Conservation (phyloP, 306 rosid genomes). For the Trifolium repens region DNA sequence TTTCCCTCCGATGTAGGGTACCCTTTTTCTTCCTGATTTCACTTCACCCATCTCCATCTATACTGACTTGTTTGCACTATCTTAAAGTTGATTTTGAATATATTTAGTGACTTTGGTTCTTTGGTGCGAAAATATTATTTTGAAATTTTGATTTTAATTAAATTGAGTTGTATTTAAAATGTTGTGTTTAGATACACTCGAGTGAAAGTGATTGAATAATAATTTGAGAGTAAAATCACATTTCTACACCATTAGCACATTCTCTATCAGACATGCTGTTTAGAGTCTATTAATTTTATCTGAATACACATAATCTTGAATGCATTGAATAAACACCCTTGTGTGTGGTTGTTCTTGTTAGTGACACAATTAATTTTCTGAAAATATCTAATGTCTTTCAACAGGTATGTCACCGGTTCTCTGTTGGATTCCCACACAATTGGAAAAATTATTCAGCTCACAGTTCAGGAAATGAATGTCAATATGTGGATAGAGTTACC, state of each 20-base stretch:
- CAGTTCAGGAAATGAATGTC: constrained; percentile 11
- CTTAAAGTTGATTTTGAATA: background rate
- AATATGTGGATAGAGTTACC: constrained; percentile 26
- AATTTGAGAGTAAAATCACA: background rate
- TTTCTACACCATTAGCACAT: background rate
- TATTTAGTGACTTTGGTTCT: background rate
- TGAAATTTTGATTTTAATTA: background rate
- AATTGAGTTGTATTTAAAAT: background rate
- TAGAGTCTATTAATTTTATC: too few species aligned
- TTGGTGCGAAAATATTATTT: background rate
- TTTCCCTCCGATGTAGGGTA: constrained; percentile 39
- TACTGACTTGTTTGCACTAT: background rate
- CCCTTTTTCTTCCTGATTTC: background rate
- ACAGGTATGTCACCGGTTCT: constrained; percentile 64
- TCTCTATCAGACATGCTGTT: background rate
- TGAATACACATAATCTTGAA: too few species aligned
- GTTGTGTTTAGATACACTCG: background rate
- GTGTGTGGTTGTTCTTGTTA: background rate
- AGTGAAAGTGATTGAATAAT: background rate
- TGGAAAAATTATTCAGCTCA: constrained; percentile 57
- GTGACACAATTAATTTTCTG: background rate
- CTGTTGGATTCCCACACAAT: constrained; percentile 73
- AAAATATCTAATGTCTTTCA: background rate
- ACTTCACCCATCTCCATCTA: background rate
- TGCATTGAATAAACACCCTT: background rate